These are phyloP conservation scores for Penicillium egyptiacum DNA, from an alignment of 495 filamentous ascomycete species.

Conservation along the genomic window DNA sequence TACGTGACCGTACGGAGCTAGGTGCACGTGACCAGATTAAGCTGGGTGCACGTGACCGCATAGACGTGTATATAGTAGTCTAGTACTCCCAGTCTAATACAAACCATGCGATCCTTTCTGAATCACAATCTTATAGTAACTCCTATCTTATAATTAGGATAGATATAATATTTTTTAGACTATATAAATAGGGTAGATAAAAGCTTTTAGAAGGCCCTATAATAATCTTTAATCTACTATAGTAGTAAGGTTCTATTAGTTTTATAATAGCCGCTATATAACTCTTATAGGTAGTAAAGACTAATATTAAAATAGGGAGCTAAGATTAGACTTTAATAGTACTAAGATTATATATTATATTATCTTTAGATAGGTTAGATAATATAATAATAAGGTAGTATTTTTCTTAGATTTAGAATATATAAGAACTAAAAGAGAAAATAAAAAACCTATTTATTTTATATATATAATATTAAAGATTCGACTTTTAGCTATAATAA, in stretches of 20 bases:
- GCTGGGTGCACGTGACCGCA: too few relatives aligned
- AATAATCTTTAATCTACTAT: conserved; percentile 1
- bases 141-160: too few relatives aligned
- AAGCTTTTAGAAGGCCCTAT: conserved; percentile 1
- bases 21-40: too few relatives aligned
- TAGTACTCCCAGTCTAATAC: too few relatives aligned
- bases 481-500: not conserved
- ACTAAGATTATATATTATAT: conserved; percentile 9
- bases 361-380: conserved; percentile 3
- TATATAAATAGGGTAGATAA: too few relatives aligned
- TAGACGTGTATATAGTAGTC: too few relatives aligned
- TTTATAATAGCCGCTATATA: not conserved
- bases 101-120: too few relatives aligned
- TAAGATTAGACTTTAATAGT: conserved; percentile 14
- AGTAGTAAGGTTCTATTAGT: not conserved
- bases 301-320: not conserved
- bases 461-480: not conserved
- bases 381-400: conserved; percentile 1
- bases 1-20: too few relatives aligned
- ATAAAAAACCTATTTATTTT: not conserved
- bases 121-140: too few relatives aligned
- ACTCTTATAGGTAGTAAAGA: not conserved
- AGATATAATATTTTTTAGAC: too few relatives aligned
- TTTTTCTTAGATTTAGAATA: not conserved
- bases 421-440: conserved; percentile 1